Evolutionary conservation across 192 early-diverging fungal genomes (phyloP), one percentile per base, ranked within the genome.

Genomic region (Thoreauomyces humboldtii): DNA sequence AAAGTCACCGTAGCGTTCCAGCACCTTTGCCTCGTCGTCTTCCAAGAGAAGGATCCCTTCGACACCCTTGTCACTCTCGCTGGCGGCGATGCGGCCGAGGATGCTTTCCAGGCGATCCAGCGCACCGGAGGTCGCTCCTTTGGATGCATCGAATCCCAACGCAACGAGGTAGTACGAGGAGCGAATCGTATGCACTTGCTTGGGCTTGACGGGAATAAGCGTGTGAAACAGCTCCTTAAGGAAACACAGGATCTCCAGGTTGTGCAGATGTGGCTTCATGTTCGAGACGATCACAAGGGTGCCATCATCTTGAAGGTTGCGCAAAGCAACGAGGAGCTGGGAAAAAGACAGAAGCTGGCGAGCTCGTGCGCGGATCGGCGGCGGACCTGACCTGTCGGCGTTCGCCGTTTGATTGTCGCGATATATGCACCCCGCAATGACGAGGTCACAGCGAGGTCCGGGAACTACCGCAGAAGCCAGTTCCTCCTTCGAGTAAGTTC

Each of bases 251-350:
- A 57, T 55, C 32, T 66, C 64, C 24, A 66, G 53, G 53, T 66
- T 66, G 41, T 66, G 53, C 17, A 66, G 54, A 17, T 57, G 64
- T 42, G 64, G 64, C 43, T 66, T 66, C 53, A 66, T 66, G 53
- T 66, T 66, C 37, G 36, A 57, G 64, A 66, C 64, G 24, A 66
- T 29, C 15, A 66, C 48, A 11, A 66, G 12, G 51, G 64, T 66
- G 21, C 64, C 64, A 6, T 44, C 54, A 42, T 25, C 19, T 31
- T 29, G 7, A 6, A 66, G 38, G 35, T 66, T 66, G 1, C 25
- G 38, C n/a, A 66, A 21, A 3, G 64, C 64, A 24, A 54, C 53
- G 7, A 66, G 54, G 7, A 66, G 33, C 19, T 66, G 64, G n/a
- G 64, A 66, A 32, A 57, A 57, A 1, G 53, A 9, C n/a, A 66